Base-by-base conservation (phyloP, 495 filamentous ascomycete genomes). In the Penicillium pancosmium region DNA sequence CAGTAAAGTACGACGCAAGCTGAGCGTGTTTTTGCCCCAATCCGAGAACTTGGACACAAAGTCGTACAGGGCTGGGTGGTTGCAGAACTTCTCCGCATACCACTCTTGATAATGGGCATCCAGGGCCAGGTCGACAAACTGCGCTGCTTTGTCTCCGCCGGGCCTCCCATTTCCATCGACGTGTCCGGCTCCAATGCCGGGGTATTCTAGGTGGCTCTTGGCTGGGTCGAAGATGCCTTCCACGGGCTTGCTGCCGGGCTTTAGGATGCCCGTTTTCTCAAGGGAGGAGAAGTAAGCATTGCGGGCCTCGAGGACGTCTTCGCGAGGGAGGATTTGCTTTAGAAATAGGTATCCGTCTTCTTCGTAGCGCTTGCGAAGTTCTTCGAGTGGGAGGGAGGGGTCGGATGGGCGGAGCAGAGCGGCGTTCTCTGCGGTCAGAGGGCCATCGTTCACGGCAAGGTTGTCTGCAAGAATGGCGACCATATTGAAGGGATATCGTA, bases 261-360 rank as follows among this genome's bases (percentile, higher is more conserved):
- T 75, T n/a, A 89, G 74, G 8, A 89, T 75, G 0, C 81, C 84
- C 1, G 78, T 85, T 11, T 80, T 75, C 1, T 75, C 70, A 34
- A 88, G 68, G 44, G 78, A 78, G 18, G 74, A 60, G 66, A 89
- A 89, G 68, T 89, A 89, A 52, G 75, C 60, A 35, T 80, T 67
- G 16, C 86, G 78, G 38, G 82, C 79, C 25, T 75, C 72, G 13
- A 86, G 72, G 11, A 88, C 84, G 52, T 85, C 82, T 4, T 70
- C 67, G 2, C 84, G 82, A 0, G 85, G 84, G 16, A 88, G 67
- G 2, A 87, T 62, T 34, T 77, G 74, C 61, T 87, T 88, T 7
- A 88, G 55, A 60, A 85, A 85, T 43, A 88, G 73, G 63, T 87
- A 87, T 16, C 84, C 83, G 59, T 87, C 83, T 47, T 74, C 57